Conservation (phyloP, 2,329 filamentous ascomycete genomes). For the Arachnomyces sp. region DNA sequence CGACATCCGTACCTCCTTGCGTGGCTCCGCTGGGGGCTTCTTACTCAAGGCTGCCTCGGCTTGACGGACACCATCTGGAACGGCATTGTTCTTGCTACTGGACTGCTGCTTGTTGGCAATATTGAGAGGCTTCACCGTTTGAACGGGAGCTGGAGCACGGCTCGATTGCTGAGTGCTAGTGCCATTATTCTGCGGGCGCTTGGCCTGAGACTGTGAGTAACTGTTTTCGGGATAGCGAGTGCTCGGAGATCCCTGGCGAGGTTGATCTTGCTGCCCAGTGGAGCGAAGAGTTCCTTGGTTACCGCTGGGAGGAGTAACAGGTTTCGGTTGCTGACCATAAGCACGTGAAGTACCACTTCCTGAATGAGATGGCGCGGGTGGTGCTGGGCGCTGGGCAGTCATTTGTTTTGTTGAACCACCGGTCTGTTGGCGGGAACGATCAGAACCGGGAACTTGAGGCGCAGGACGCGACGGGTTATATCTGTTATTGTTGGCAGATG, state of each 20-base stretch:
- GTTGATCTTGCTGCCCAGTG: constrained; percentile 25
- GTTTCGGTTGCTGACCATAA: constrained; percentile 9
- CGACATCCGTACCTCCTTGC: constrained; percentile 95
- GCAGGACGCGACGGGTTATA: constrained; percentile 83
- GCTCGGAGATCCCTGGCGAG: constrained; percentile 29
- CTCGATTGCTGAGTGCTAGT: constrained; percentile 42
- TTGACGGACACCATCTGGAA: constrained; percentile 68
- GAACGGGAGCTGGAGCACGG: constrained; percentile 52
- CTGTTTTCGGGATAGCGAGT: constrained; percentile 22
- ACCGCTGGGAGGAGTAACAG: constrained; percentile 26
- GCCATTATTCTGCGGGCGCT: constrained; percentile 39
- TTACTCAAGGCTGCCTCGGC: constrained; percentile 83
- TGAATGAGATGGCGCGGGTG: constrained; percentile 55
- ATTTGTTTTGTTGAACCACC: constrained; percentile 47
- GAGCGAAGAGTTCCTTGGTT: constrained; percentile 28
- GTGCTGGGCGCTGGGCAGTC: constrained; percentile 72
- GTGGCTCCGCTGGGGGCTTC: constrained; percentile 58
- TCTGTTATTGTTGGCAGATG: constrained; percentile 45
- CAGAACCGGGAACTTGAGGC: constrained; percentile 62
- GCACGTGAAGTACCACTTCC: constrained; percentile 17
- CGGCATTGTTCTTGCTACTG: constrained; percentile 38
- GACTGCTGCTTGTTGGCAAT: constrained; percentile 58
- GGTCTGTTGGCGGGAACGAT: constrained; percentile 42
- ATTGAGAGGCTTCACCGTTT: constrained; percentile 67
- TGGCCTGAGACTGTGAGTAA: constrained; percentile 18